Conservation (phyloP, 495 filamentous ascomycete species). For the Aspergillus avenaceus region DNA sequence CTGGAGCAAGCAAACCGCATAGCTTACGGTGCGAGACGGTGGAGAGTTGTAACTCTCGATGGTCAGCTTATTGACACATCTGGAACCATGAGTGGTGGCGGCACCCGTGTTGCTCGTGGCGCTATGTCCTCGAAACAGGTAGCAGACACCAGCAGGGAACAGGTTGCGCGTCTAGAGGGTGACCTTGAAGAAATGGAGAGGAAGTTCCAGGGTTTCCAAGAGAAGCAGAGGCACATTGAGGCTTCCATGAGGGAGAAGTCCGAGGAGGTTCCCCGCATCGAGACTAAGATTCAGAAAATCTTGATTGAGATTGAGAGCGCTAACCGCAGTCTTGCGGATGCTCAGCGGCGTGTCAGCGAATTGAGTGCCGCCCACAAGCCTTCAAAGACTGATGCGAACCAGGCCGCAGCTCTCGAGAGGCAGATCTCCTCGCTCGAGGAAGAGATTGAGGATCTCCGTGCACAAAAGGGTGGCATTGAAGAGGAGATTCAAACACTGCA, state of each 20-base stretch:
- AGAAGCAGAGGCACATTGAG: conserved; percentile 75
- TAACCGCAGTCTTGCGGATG: conserved; percentile 77
- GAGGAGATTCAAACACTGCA: conserved; percentile 87
- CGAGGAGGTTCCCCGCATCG: conserved; percentile 77
- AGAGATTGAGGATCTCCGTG: conserved; percentile 74
- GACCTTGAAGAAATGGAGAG: conserved; percentile 83
- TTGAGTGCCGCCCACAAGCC: conserved; percentile 73
- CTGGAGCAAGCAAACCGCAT: conserved; percentile 92
- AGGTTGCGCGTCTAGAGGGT: conserved; percentile 77
- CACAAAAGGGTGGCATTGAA: conserved; percentile 80
- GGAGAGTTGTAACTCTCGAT: conserved; percentile 93
- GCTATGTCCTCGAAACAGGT: conserved; percentile 94
- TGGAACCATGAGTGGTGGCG: conserved; percentile 97
- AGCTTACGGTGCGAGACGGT: conserved; percentile 85
- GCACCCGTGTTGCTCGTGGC: conserved; percentile 79
- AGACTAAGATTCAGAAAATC: conserved; percentile 90
- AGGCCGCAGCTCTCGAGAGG: conserved; percentile 65
- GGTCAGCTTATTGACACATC: conserved; percentile 95
- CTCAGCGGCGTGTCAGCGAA: conserved; percentile 78
- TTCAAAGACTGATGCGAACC: conserved; percentile 69
- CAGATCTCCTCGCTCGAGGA: conserved; percentile 69
- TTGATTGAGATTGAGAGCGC: conserved; percentile 84
- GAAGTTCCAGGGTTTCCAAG: conserved; percentile 73
- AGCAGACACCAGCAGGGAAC: conserved; percentile 77
- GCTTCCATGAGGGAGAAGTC: conserved; percentile 64